These are phyloP conservation scores for Geopyxis carbonaria DNA, from an alignment of 495 filamentous ascomycete species.

Conservation along the genomic window DNA sequence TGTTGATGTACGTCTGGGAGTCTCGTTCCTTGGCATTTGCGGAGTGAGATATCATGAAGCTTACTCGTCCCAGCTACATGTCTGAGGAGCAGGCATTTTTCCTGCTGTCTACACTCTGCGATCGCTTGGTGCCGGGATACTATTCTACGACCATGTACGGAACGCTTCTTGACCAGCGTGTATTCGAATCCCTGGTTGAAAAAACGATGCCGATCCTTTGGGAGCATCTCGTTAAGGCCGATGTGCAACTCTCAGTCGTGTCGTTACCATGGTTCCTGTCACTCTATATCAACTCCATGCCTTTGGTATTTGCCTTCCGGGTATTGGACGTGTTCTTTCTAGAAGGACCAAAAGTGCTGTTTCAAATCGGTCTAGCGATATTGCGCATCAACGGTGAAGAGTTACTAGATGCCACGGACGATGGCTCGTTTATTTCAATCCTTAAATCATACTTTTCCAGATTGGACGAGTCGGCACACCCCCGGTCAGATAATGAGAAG, in stretches of 20 bases:
- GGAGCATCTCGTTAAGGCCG: conserved; percentile 87
- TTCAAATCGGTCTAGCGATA: conserved; percentile 91
- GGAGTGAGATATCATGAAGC: neutral
- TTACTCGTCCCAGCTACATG: conserved; percentile 50
- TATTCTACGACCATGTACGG: conserved; percentile 99
- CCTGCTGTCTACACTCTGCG: conserved; percentile 77
- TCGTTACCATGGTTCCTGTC: conserved; percentile 96
- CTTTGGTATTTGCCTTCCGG: conserved; percentile 86
- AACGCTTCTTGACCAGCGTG: conserved; percentile 85
- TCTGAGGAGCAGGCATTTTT: conserved; percentile 94
- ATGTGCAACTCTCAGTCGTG: conserved; percentile 96
- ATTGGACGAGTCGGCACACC: conserved; percentile 89
- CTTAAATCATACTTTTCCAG: conserved; percentile 87
- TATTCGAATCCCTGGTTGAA: conserved; percentile 92
- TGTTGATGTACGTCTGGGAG: conserved; percentile 68
- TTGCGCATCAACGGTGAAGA: conserved; percentile 96
- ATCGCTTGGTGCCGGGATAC: conserved; percentile 84
- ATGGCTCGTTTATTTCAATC: conserved; percentile 91
- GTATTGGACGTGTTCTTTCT: conserved; percentile 96
- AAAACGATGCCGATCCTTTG: conserved; percentile 97
- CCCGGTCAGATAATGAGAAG: conserved; percentile 83
- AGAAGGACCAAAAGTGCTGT: conserved; percentile 91
- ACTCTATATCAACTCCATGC: conserved; percentile 98
- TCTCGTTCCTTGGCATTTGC: too few relatives aligned
- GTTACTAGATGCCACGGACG: conserved; percentile 83